phyloP scores from a whole-genome alignment of 139 green algal species.

The Chlamydomonas applanata region DNA sequence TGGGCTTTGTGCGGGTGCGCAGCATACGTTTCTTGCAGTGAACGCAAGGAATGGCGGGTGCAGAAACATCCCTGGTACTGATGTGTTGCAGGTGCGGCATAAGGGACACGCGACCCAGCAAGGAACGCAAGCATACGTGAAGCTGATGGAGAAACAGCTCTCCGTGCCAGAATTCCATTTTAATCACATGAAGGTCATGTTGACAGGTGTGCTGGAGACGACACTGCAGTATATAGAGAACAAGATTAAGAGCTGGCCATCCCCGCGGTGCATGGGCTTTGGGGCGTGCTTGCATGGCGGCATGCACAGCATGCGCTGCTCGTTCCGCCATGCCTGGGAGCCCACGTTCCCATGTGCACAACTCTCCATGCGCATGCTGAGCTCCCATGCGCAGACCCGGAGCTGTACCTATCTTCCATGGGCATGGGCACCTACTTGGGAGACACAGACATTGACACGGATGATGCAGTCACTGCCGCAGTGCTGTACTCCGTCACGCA shows the following conservation, averaged over 20 bases:
- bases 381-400: too few species aligned
- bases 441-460: conserved; percentile 46
- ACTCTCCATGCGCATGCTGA: too few species aligned
- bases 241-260: neutral
- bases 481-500: conserved; percentile 43
- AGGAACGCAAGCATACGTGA: too few species aligned
- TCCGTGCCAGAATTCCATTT: neutral
- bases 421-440: conserved; percentile 79
- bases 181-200: neutral
- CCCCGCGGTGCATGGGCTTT: neutral
- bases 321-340: too few species aligned
- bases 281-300: too few species aligned
- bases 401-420: conserved; percentile 49
- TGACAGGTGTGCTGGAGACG: neutral
- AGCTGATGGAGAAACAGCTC: neutral
- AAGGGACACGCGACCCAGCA: neutral
- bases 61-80: neutral
- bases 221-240: neutral
- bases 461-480: conserved; percentile 48
- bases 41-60: too few species aligned
- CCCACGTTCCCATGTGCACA: too few species aligned
- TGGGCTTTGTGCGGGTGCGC: neutral
- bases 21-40: too few species aligned
- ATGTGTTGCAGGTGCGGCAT: neutral
- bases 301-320: neutral